Base-by-base conservation (phyloP, 495 filamentous ascomycete species). In the Penicillium pancosmium region DNA sequence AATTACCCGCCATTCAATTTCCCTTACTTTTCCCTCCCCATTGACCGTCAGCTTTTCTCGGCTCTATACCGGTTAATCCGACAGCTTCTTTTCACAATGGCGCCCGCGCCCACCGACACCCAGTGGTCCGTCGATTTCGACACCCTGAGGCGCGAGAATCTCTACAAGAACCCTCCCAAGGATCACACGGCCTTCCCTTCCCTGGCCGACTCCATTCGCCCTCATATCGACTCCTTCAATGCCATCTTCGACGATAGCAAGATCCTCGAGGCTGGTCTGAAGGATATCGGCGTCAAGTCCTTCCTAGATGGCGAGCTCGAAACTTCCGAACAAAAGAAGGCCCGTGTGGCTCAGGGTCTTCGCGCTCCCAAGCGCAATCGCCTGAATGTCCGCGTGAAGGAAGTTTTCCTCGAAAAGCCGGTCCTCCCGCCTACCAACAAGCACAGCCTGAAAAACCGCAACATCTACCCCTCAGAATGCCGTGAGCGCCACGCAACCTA, bases 201-300 rank as follows among this genome's bases (percentile, higher is more conserved):
- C 12, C 82, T 98, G 47, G 87, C 91, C 49, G 85, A 83, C 41
- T 90, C 93, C 2, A 85, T 97, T 59, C 80, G 87, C 57, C 94
- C 94, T 34, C 94, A 98, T 71, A 86, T 97, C 68, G 86, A 97
- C 61, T 93, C 94, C 9, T 98, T 97, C 85, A 96, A 98, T 79
- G 88, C 90, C n/a, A 78, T 97, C 40, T 92, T 97, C 66, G 86
- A 86, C 13, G 78, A 76, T 65, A 82, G 77, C 61, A 81, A 83
- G 62, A 81, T 96, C 23, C 74, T 98, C 44, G 87, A 91, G 51
- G 85, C 87, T 21, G 91, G 83, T 12, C 64, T 97, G 54, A 84
- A 83, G 67, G 94, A 98, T 67, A 97, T 98, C 68, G 94, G 94
- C 55, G 90, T 86, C 58, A 94, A 92, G 76, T 83, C 83, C 2